A percentile compares a stretch with the other conserved stretches of the same genome.
Conservation (phyloP, 192 early-diverging fungal species). For the Podila verticillata region DNA sequence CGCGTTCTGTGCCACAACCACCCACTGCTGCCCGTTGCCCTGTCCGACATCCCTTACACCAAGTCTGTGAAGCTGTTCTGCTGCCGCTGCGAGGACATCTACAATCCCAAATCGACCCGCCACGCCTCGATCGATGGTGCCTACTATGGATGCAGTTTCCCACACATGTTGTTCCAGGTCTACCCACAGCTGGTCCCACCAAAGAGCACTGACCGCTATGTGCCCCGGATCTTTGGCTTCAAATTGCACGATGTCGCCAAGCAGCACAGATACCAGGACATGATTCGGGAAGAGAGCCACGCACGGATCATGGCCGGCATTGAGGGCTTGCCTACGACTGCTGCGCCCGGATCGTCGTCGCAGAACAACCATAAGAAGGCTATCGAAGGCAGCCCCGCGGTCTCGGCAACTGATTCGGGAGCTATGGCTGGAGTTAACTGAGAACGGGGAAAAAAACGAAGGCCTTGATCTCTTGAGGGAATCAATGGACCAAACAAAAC, state of each 20-base stretch:
- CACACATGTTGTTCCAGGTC: slow-evolving; percentile 95
- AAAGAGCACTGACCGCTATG: slow-evolving; percentile 83
- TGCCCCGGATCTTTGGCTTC: slow-evolving; percentile 99
- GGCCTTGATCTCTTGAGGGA: too few species aligned
- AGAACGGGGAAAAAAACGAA: background rate
- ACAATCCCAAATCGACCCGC: slow-evolving; percentile 88
- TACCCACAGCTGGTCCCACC: slow-evolving; percentile 85
- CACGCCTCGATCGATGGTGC: slow-evolving; percentile 94
- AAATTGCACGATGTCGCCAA: slow-evolving; percentile 88
- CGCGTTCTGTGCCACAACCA: slow-evolving; percentile 92
- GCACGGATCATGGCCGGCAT: slow-evolving; percentile 56
- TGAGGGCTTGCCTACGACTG: slow-evolving; percentile 41
- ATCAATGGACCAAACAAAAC: too few species aligned
- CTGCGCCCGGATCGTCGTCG: background rate
- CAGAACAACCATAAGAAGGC: slow-evolving; percentile 16
- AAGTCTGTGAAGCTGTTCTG: slow-evolving; percentile 96
- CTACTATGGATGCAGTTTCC: slow-evolving; percentile 96
- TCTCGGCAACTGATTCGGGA: slow-evolving; percentile 27
- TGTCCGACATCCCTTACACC: slow-evolving; percentile 85
- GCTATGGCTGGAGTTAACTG: slow-evolving; percentile 49
- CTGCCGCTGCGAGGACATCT: slow-evolving; percentile 95
- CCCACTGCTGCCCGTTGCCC: slow-evolving; percentile 88
- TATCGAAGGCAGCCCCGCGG: slow-evolving; percentile 9
- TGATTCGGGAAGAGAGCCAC: slow-evolving; percentile 76
- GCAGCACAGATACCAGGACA: slow-evolving; percentile 93